Evolutionary conservation across 495 filamentous ascomycete genomes (phyloP).

Genomic region (Parathielavia hyrcaniae): DNA sequence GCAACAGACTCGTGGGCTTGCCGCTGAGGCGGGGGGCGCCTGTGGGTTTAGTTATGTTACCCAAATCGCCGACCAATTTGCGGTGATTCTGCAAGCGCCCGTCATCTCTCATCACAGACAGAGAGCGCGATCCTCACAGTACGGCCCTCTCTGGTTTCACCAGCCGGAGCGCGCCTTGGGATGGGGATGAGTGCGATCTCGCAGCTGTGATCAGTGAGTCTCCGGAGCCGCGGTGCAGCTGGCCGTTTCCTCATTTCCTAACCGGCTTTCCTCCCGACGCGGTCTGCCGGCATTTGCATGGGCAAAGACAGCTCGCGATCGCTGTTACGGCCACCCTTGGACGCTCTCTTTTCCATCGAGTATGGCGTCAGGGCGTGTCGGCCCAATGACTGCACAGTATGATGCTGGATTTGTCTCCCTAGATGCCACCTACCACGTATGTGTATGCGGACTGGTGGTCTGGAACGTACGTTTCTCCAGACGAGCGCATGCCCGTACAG

Average conservation of each 20-base stretch:
- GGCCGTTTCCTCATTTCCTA: background rate
- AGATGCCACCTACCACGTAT: too few species aligned
- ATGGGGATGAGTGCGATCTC: background rate
- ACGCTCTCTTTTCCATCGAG: too few species aligned
- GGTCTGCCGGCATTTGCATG: background rate
- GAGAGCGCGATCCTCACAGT: too few species aligned
- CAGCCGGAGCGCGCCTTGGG: background rate
- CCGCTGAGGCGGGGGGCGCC: too few species aligned
- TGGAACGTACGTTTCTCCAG: too few species aligned
- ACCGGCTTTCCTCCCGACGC: background rate
- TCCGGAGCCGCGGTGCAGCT: background rate
- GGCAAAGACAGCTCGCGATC: background rate
- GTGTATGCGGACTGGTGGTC: too few species aligned
- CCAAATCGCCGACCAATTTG: constrained; percentile 33
- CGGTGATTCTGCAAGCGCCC: constrained; percentile 13
- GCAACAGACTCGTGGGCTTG: constrained; percentile 16
- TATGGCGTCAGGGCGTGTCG: too few species aligned
- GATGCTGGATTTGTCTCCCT: too few species aligned
- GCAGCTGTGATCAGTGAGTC: background rate
- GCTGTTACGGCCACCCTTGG: background rate
- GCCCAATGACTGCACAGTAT: too few species aligned
- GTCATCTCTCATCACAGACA: background rate
- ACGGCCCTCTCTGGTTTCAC: background rate
- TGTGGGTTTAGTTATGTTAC: constrained; percentile 24
- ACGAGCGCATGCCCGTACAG: too few species aligned